A percentile compares a stretch with the other conserved stretches of the same genome.
Conservation (phyloP, 2,329 filamentous ascomycete species). For the Penicillium sp. region DNA sequence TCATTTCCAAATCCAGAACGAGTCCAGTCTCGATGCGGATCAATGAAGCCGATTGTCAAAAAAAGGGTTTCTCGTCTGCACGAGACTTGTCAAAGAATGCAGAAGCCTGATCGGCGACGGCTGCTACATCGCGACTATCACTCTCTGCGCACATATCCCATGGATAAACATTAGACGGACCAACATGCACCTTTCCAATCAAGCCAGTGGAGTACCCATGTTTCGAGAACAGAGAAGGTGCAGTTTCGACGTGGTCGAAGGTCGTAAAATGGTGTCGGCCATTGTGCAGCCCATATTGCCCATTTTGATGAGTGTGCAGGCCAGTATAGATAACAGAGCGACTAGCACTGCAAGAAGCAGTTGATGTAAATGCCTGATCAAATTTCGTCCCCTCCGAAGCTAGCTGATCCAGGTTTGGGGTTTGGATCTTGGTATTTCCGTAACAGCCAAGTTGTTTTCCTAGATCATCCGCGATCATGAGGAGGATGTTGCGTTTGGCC, state of each 20-base stretch:
- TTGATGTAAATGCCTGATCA: constrained; percentile 20
- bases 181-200: constrained; percentile 52
- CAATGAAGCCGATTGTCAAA: constrained; percentile 49
- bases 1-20: constrained; percentile 48
- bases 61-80: constrained; percentile 39
- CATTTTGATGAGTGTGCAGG: constrained; percentile 49
- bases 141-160: constrained; percentile 46
- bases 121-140: constrained; percentile 46
- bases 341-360: constrained; percentile 50
- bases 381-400: constrained; percentile 39
- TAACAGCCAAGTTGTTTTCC: constrained; percentile 41
- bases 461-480: constrained; percentile 45
- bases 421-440: constrained; percentile 23
- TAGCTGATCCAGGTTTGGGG: constrained; percentile 43
- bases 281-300: constrained; percentile 47
- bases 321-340: constrained; percentile 52
- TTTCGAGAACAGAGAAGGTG: constrained; percentile 40
- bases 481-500: constrained; percentile 34
- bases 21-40: constrained; percentile 48
- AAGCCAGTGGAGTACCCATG: constrained; percentile 49
- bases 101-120: constrained; percentile 40
- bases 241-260: constrained; percentile 46
- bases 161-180: constrained; percentile 41
- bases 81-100: constrained; percentile 42
- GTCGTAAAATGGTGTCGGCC: constrained; percentile 46